A percentile compares a stretch with the other conserved stretches of the same genome.
Conservation (phyloP, 176 grass and related monocot genomes). For the Hyparrhenia diplandra region DNA sequence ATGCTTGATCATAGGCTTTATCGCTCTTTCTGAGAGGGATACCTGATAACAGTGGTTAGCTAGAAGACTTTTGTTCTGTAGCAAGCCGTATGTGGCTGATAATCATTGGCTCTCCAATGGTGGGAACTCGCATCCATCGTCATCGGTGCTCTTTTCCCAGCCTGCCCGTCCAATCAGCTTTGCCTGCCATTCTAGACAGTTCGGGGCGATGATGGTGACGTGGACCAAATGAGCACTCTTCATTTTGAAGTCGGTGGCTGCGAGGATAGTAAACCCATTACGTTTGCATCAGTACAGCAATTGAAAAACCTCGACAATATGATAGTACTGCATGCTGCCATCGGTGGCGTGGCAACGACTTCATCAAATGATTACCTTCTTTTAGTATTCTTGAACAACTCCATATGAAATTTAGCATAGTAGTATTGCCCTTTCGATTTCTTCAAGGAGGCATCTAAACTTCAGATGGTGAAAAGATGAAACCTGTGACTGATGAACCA, state of each 20-base stretch:
- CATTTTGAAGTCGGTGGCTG: constrained; percentile 12
- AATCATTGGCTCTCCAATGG: neutral
- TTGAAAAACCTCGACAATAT: neutral
- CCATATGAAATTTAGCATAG: neutral
- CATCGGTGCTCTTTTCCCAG: constrained; percentile 8
- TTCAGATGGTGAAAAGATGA: neutral
- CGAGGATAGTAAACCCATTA: neutral
- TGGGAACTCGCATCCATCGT: neutral
- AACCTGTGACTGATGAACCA: neutral
- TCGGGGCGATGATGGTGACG: neutral
- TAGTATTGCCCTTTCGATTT: neutral
- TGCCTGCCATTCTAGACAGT: constrained; percentile 9
- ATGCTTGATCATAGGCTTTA: neutral
- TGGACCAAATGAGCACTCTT: constrained; percentile 6
- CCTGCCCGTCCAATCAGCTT: constrained; percentile 8
- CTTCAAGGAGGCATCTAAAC: neutral
- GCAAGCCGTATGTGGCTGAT: neutral
- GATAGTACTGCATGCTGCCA: neutral
- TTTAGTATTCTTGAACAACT: neutral
- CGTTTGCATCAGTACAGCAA: constrained; percentile 44
- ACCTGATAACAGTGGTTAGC: neutral
- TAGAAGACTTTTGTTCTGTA: neutral
- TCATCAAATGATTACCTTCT: constrained; percentile 11
- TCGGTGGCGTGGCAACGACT: neutral
- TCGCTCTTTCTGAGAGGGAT: neutral